A percentile compares a stretch with the other conserved stretches of the same genome.
These are phyloP conservation scores for Chrysanthemum seticuspe DNA, from an alignment of 129 eudicot species.

Conservation along the genomic window DNA sequence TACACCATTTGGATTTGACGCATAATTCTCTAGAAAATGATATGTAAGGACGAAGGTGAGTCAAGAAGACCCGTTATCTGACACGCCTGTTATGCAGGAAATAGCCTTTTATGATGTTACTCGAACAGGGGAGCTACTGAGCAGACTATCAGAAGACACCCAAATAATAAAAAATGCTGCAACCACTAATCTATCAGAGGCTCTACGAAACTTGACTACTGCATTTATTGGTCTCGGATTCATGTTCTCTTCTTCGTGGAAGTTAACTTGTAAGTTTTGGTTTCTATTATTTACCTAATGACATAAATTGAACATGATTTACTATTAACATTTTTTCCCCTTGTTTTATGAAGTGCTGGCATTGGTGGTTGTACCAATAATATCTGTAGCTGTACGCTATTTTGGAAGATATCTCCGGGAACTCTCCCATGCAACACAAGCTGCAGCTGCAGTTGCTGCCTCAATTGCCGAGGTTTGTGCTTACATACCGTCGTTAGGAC, in stretches of 20 bases:
- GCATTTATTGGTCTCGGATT: slow-evolving; percentile 74
- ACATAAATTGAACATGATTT: neutral
- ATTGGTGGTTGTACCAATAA: slow-evolving; percentile 81
- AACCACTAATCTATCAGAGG: slow-evolving; percentile 63
- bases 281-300: neutral
- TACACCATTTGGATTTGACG: neutral
- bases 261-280: slow-evolving; percentile 63
- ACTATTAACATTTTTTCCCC: neutral
- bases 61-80: neutral
- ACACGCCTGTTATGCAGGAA: slow-evolving; percentile 35
- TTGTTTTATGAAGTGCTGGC: slow-evolving; percentile 62
- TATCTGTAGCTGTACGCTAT: slow-evolving; percentile 53
- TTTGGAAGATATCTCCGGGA: slow-evolving; percentile 52
- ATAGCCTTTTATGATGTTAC: slow-evolving; percentile 69
- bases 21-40: neutral
- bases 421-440: slow-evolving; percentile 52
- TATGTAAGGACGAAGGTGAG: slow-evolving; percentile 12
- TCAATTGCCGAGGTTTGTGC: slow-evolving; percentile 52
- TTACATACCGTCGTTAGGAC: slow-evolving; percentile 35
- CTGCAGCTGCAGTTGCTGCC: slow-evolving; percentile 59
- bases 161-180: slow-evolving; percentile 71
- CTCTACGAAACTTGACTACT: slow-evolving; percentile 52
- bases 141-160: slow-evolving; percentile 64
- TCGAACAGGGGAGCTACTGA: slow-evolving; percentile 60
- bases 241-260: slow-evolving; percentile 96